These are phyloP conservation scores for Pistacia atlantica DNA, from an alignment of 345 rosid species.

Conservation along the genomic window DNA sequence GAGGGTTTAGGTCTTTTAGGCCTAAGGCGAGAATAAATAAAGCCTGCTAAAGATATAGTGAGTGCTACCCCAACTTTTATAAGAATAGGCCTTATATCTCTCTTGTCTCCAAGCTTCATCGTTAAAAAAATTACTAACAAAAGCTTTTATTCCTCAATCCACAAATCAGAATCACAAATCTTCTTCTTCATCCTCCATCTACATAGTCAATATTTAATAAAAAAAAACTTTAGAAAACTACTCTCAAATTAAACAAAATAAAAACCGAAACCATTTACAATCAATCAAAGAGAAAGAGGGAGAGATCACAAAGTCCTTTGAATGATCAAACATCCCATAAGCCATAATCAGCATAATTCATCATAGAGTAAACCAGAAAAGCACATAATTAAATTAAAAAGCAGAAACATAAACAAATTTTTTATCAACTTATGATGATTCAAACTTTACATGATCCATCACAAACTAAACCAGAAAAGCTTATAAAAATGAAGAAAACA, in stretches of 20 bases:
- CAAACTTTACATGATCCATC: slow-evolving; percentile 10
- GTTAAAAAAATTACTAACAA: neutral
- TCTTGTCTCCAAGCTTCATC: slow-evolving; percentile 45
- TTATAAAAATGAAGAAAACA: neutral
- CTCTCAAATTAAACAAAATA: neutral
- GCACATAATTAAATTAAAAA: neutral
- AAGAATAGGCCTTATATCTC: slow-evolving; percentile 53
- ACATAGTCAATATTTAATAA: slow-evolving; percentile 13
- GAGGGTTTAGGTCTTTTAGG: slow-evolving; percentile 35
- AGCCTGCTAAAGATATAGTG: slow-evolving; percentile 73
- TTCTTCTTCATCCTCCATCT: slow-evolving; percentile 57
- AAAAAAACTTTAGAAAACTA: slow-evolving; percentile 2
- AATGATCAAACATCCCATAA: neutral
- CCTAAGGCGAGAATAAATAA: slow-evolving; percentile 58
- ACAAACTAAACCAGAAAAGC: slow-evolving; percentile 1
- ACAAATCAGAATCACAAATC: slow-evolving; percentile 1
- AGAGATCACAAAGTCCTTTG: neutral
- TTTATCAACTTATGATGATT: neutral
- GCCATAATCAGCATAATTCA: slow-evolving; percentile 2
- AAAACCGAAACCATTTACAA: neutral
- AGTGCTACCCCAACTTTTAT: slow-evolving; percentile 70
- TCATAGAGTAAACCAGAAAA: neutral
- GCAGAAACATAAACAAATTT: neutral
- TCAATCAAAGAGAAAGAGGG: neutral
- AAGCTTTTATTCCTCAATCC: slow-evolving; percentile 6